These are phyloP conservation scores for Gloeostereum incarnatum DNA, from an alignment of 768 basidiomycete species.

Conservation along the genomic window DNA sequence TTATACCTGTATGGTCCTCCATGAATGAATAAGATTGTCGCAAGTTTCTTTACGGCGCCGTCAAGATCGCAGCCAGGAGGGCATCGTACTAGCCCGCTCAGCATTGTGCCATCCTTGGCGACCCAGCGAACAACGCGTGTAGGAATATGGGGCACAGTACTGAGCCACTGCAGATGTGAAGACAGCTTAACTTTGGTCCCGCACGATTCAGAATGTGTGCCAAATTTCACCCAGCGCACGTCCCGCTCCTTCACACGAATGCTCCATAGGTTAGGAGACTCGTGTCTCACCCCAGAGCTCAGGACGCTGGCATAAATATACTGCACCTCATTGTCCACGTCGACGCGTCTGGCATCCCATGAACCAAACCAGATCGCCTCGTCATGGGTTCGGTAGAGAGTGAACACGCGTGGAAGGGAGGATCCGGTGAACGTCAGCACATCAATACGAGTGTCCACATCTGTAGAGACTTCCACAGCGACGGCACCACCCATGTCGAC, in stretches of 20 bases:
- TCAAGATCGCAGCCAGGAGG: constrained; percentile 15
- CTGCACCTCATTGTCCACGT: constrained; percentile 12
- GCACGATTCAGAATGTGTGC: background rate
- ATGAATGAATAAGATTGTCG: constrained; percentile 22
- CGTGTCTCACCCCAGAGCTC: constrained; percentile 21
- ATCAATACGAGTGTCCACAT: constrained; percentile 29
- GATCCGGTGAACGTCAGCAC: constrained; percentile 15
- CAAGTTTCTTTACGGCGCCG: constrained; percentile 12
- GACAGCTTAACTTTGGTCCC: constrained; percentile 16
- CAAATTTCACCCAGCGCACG: constrained; percentile 6
- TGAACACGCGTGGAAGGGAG: constrained; percentile 5
- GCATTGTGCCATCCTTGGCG: constrained; percentile 17
- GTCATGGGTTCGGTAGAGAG: constrained; percentile 19
- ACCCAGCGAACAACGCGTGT: constrained; percentile 21
- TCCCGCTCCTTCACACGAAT: constrained; percentile 12
- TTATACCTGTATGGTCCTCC: constrained; percentile 23
- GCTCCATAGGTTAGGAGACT: constrained; percentile 26
- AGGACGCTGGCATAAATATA: constrained; percentile 21
- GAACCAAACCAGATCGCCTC: constrained; percentile 28
- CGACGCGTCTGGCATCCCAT: constrained; percentile 20
- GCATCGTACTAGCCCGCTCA: constrained; percentile 23
- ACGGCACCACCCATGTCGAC: constrained; percentile 21
- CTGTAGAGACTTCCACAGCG: constrained; percentile 28
- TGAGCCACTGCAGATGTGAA: constrained; percentile 22
- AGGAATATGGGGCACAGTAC: constrained; percentile 14